phyloP scores from a whole-genome alignment of 768 basidiomycete species.

The Leucocoprinus birnbaumii region DNA sequence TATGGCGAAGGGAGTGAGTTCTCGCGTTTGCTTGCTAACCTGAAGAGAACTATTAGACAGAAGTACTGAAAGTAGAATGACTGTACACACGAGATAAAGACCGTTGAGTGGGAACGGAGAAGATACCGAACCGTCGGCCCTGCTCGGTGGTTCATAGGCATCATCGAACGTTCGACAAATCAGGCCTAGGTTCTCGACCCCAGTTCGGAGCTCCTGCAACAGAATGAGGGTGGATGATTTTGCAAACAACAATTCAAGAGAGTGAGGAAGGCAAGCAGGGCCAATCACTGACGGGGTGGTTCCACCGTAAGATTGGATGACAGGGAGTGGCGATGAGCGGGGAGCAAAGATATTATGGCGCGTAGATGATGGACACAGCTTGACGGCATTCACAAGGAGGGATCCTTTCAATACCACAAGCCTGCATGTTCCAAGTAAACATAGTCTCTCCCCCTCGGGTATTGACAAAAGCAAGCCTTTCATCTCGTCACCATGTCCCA shows the following conservation, averaged over 20 bases:
- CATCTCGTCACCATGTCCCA: conserved; percentile 23
- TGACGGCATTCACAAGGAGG: conserved; percentile 56
- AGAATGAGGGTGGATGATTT: conserved; percentile 39
- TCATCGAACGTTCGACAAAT: not conserved
- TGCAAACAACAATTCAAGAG: conserved; percentile 14
- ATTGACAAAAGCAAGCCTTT: conserved; percentile 41
- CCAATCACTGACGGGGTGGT: not conserved
- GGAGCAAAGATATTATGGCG: conserved; percentile 70
- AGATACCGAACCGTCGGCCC: too few species aligned
- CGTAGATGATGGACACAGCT: conserved; percentile 35
- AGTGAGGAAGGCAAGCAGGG: conserved; percentile 1
- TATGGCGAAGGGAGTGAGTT: not conserved
- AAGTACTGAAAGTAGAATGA: not conserved
- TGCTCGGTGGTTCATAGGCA: not conserved
- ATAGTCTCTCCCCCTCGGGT: conserved; percentile 45
- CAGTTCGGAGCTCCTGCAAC: conserved; percentile 54
- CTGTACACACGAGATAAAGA: not conserved
- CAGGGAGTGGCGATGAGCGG: conserved; percentile 72
- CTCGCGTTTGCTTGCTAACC: not conserved
- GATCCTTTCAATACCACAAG: conserved; percentile 63
- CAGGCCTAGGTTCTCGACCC: conserved; percentile 63
- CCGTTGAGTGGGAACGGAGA: not conserved
- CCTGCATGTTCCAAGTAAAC: conserved; percentile 65
- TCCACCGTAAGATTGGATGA: conserved; percentile 25
- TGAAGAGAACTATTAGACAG: not conserved